Evolutionary conservation across 768 basidiomycete genomes (phyloP).

Genomic region (Multifurca ochricompacta): DNA sequence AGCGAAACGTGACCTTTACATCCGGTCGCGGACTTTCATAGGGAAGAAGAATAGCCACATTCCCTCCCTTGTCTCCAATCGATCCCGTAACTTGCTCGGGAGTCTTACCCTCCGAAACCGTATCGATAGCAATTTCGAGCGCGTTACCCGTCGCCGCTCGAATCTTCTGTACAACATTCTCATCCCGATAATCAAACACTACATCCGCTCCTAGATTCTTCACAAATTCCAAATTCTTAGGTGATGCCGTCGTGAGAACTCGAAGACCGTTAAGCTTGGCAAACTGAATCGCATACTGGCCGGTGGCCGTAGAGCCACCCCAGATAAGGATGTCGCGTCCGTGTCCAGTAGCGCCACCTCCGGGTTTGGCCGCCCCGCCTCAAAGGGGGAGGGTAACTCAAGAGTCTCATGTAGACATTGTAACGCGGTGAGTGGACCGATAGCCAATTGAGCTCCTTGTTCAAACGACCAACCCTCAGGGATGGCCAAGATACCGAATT

Average conservation of each 20-base stretch:
- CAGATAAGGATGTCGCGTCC: constrained; percentile 10
- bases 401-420: constrained; percentile 15
- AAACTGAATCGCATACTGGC: constrained; percentile 29
- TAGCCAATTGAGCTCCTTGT: constrained; percentile 17
- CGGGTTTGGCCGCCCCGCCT: too few relatives aligned
- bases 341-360: too few relatives aligned
- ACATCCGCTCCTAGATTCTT: constrained; percentile 31
- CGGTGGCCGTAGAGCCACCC: constrained; percentile 28
- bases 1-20: background rate
- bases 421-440: constrained; percentile 15
- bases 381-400: constrained; percentile 10
- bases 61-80: constrained; percentile 17
- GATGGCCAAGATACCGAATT: constrained; percentile 1
- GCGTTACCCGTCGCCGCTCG: constrained; percentile 19
- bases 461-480: constrained; percentile 17
- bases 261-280: constrained; percentile 27
- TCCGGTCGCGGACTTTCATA: constrained; percentile 4
- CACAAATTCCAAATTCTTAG: constrained; percentile 30
- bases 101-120: constrained; percentile 14
- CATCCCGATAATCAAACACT: constrained; percentile 28
- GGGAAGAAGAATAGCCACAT: constrained; percentile 6
- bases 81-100: constrained; percentile 8
- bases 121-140: constrained; percentile 21
- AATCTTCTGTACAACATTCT: constrained; percentile 24
- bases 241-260: constrained; percentile 32